Percentiles rank a stretch among this genome's conserved stretches.
Conservation (phyloP, 495 filamentous ascomycete genomes). For the Immersiella caudata region DNA sequence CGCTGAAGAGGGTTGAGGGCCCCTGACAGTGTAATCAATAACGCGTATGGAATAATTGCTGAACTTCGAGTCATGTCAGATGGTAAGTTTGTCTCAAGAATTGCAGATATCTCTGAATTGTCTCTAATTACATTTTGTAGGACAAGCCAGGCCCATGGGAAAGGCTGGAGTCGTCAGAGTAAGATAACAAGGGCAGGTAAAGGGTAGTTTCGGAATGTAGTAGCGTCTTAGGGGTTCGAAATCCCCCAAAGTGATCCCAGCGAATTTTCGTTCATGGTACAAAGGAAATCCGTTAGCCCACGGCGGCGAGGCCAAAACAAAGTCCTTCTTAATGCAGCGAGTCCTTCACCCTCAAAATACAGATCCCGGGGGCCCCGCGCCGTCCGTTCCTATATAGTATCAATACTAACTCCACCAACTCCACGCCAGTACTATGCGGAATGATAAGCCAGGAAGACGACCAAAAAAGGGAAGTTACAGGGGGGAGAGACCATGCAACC, state of each 20-base stretch:
- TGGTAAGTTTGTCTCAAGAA: neutral
- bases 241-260: neutral
- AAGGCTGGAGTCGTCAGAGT: neutral
- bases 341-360: slow-evolving; percentile 26
- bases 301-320: neutral
- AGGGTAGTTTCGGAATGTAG: neutral
- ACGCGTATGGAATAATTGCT: no score
- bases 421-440: slow-evolving; percentile 41
- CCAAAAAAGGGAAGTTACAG: slow-evolving; percentile 11
- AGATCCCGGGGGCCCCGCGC: slow-evolving; percentile 19
- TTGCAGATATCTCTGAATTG: slow-evolving; percentile 22
- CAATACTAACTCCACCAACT: slow-evolving; percentile 48
- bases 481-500: neutral
- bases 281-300: slow-evolving; percentile 28
- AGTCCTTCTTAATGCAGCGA: neutral
- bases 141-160: slow-evolving; percentile 10
- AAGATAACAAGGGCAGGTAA: neutral
- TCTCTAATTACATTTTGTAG: slow-evolving; percentile 38
- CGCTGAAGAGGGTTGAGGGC: slow-evolving; percentile 22
- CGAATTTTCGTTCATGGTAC: slow-evolving; percentile 18
- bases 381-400: slow-evolving; percentile 29
- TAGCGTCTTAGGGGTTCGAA: neutral
- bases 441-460: slow-evolving; percentile 35
- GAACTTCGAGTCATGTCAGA: neutral
- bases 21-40: neutral